phyloP scores from a whole-genome alignment of 2,329 filamentous ascomycete species.

The Beauveria scarabaeidicola region DNA sequence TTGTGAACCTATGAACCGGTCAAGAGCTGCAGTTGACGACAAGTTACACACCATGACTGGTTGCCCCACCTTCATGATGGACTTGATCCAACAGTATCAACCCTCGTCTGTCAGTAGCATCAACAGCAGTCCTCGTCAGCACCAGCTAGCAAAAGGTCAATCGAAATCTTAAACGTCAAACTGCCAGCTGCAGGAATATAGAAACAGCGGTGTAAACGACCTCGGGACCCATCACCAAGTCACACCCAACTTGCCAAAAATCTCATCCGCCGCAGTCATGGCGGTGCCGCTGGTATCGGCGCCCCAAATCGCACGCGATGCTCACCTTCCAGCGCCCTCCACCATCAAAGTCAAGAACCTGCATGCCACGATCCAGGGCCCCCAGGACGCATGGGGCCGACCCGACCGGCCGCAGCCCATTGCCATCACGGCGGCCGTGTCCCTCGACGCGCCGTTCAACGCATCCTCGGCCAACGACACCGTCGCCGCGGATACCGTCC shows the following conservation, averaged over 20 bases:
- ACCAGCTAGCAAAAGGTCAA: too few species aligned
- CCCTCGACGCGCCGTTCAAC: conserved; percentile 46
- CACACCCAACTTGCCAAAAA: background rate
- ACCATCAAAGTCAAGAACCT: conserved; percentile 56
- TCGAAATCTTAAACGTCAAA: too few species aligned
- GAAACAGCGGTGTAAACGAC: too few species aligned
- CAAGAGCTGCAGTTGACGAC: too few species aligned
- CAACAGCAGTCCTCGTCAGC: too few species aligned
- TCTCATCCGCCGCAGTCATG: background rate
- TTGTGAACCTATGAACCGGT: too few species aligned
- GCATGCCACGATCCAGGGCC: conserved; percentile 45
- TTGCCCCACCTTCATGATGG: too few species aligned
- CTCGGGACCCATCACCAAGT: too few species aligned
- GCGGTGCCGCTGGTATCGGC: background rate
- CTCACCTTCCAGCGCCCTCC: conserved; percentile 22
- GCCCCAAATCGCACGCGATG: background rate
- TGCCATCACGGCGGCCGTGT: conserved; percentile 50
- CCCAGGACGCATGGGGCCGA: conserved; percentile 61
- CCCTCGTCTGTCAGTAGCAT: too few species aligned
- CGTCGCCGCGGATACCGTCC: conserved; percentile 61
- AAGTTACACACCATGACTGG: too few species aligned
- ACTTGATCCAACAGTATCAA: too few species aligned
- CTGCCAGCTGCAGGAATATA: too few species aligned
- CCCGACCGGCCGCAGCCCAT: conserved; percentile 50
- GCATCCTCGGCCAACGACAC: conserved; percentile 50